Conservation (phyloP, 768 basidiomycete species). For the Amanita brunnescens region DNA sequence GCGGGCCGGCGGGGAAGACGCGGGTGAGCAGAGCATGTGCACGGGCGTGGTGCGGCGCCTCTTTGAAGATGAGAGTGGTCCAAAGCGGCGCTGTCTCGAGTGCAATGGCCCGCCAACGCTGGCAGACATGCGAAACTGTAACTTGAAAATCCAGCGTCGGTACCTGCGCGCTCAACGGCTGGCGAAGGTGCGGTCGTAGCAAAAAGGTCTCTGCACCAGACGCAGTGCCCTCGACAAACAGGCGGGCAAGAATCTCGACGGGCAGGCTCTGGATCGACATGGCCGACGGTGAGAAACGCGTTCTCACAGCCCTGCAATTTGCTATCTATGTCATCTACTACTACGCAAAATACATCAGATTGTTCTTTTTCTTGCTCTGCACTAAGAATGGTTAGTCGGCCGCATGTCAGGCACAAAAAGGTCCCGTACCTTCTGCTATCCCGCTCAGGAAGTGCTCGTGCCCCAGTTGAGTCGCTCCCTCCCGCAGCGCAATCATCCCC, state of each 20-base stretch:
- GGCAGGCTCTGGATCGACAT: constrained; percentile 39
- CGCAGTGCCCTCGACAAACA: constrained; percentile 46
- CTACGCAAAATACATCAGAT: constrained; percentile 90
- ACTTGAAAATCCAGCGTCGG: constrained; percentile 43
- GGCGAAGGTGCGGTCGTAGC: constrained; percentile 37
- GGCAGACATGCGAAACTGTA: constrained; percentile 49
- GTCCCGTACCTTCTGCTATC: constrained; percentile 68
- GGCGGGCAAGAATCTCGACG: constrained; percentile 48
- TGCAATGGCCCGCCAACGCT: constrained; percentile 47
- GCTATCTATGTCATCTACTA: not conserved
- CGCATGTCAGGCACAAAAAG: constrained; percentile 5
- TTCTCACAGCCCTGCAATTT: not conserved
- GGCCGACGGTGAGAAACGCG: constrained; percentile 6
- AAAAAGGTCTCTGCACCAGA: constrained; percentile 44
- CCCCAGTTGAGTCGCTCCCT: constrained; percentile 79
- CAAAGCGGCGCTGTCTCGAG: constrained; percentile 42
- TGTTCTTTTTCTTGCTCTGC: constrained; percentile 99
- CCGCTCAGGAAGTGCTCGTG: constrained; percentile 97
- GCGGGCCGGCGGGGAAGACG: constrained; percentile 17
- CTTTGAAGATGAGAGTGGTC: constrained; percentile 48
- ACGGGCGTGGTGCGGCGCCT: constrained; percentile 39
- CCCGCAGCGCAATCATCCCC: constrained; percentile 95
- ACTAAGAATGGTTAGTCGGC: constrained; percentile 39
- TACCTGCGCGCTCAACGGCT: constrained; percentile 15
- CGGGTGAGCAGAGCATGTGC: constrained; percentile 33